A percentile compares a stretch with the other conserved stretches of the same genome.
Conservation (phyloP, 2,329 filamentous ascomycete species). For the Ophioceras dolichostomum region DNA sequence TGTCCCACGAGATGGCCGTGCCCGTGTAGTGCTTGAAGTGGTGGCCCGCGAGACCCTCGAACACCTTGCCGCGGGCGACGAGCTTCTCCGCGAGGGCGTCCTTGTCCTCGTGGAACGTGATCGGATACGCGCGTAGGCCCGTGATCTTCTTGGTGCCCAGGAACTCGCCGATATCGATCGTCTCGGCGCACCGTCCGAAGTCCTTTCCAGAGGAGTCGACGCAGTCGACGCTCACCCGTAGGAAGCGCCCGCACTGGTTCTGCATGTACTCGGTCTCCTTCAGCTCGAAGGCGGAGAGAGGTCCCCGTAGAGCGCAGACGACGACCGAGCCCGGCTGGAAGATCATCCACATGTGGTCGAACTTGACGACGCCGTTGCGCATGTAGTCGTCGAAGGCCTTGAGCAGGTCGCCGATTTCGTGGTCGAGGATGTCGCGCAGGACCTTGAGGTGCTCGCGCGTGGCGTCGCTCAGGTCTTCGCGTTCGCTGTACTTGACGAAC, state of each 20-base stretch:
- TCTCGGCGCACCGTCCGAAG: conserved; percentile 26
- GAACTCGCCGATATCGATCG: conserved; percentile 26
- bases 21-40: conserved; percentile 29
- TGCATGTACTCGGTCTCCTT: conserved; percentile 22
- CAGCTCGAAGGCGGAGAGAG: conserved; percentile 23
- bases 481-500: conserved; percentile 27
- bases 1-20: conserved; percentile 21
- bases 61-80: conserved; percentile 27
- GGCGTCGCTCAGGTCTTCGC: conserved; percentile 23
- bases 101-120: conserved; percentile 27
- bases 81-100: conserved; percentile 21
- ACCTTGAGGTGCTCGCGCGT: conserved; percentile 34
- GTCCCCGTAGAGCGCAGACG: conserved; percentile 24
- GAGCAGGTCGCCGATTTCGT: conserved; percentile 38
- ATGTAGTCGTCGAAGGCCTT: conserved; percentile 37
- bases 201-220: conserved; percentile 36
- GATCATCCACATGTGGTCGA: conserved; percentile 38
- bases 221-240: conserved; percentile 25
- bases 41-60: conserved; percentile 31
- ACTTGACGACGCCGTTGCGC: conserved; percentile 39
- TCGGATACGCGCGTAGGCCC: conserved; percentile 28
- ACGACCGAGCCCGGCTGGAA: conserved; percentile 34
- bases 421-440: conserved; percentile 31
- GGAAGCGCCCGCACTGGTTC: conserved; percentile 23
- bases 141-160: conserved; percentile 30